Evolutionary conservation across 2,329 filamentous ascomycete genomes (phyloP), one percentile per base, ranked within the genome.

Genomic region (Penicillium sp.): DNA sequence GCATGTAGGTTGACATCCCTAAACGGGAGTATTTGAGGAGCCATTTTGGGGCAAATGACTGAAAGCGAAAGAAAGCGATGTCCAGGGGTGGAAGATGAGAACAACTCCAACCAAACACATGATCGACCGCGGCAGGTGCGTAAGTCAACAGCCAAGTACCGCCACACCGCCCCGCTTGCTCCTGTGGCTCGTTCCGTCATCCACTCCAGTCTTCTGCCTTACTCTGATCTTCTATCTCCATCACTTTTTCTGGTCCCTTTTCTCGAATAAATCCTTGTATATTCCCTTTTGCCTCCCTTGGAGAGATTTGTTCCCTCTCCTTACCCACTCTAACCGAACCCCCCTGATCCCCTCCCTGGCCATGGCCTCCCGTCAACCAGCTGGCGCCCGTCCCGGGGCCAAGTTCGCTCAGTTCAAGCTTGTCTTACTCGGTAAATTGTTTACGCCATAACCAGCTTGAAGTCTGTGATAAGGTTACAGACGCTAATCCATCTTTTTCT

Each of bases 351-450:
- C 59, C 56, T 58, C 50, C 59, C 56, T 59, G 69, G 78, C 65
- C 71, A 97, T 97, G 92, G 88, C 91, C 75, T 82, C 88, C 72
- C 84, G 90, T 83, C 83, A 84, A 76, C 84, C 80, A 82, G 85
- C 84, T 82, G 79, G 79, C 68, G 78, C 77, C 66, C 78, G 82
- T 59, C 79, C 81, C 53, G 80, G 80, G 66, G 81, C 88, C 74
- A 86, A 92, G 67, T 97, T 98, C 75, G 92, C 93, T 66, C 93
- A 98, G 81, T 98, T 98, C 78, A 98, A 98, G 81, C 82, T 98
- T 65, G 93, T 98, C 60, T 80, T 98, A 68, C 81, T 98, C 59
- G 93, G 93, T 97, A 82, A 62, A 86, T 68, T 24, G 12, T 50
- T 18, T 47, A 35, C 45, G 33, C 3, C 12, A 18, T 20, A 37